phyloP scores from a whole-genome alignment of 495 filamentous ascomycete genomes.

The Xylaria bambusicola region DNA sequence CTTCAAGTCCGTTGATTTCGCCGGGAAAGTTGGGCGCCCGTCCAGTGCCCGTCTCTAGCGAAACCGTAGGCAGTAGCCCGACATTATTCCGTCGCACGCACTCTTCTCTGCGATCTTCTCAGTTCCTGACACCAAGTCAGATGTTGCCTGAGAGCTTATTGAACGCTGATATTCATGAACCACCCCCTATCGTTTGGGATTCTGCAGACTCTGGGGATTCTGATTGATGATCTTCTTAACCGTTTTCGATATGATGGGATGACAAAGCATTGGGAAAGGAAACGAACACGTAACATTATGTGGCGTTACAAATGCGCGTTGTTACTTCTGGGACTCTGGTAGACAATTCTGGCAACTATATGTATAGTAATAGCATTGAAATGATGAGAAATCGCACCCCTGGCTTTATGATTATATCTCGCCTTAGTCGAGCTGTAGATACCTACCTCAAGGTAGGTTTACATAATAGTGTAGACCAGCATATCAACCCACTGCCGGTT shows the following conservation, averaged over 20 bases:
- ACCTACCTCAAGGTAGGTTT: too few relatives aligned
- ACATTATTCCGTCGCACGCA: constrained; percentile 18
- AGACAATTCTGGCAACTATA: too few relatives aligned
- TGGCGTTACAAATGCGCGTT: background rate
- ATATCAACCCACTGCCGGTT: too few relatives aligned
- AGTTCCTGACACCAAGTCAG: constrained; percentile 49
- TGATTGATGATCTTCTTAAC: background rate
- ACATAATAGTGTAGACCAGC: too few relatives aligned
- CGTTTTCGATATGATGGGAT: background rate
- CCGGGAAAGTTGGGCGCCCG: constrained; percentile 34
- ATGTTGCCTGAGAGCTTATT: constrained; percentile 57
- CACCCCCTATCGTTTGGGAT: constrained; percentile 46
- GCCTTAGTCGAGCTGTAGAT: too few relatives aligned
- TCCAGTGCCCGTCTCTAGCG: constrained; percentile 18
- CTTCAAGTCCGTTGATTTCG: constrained; percentile 33
- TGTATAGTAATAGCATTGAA: too few relatives aligned
- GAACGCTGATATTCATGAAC: constrained; percentile 46
- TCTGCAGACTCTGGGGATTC: constrained; percentile 34
- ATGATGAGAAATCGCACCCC: too few relatives aligned
- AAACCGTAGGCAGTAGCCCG: constrained; percentile 28
- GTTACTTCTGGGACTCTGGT: too few relatives aligned
- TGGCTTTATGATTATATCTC: too few relatives aligned
- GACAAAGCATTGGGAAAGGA: background rate
- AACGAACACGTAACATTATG: background rate
- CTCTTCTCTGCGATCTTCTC: constrained; percentile 40